Evolutionary conservation across 176 grass and related monocot genomes (phyloP).

Genomic region (Aegilops umbellulata): DNA sequence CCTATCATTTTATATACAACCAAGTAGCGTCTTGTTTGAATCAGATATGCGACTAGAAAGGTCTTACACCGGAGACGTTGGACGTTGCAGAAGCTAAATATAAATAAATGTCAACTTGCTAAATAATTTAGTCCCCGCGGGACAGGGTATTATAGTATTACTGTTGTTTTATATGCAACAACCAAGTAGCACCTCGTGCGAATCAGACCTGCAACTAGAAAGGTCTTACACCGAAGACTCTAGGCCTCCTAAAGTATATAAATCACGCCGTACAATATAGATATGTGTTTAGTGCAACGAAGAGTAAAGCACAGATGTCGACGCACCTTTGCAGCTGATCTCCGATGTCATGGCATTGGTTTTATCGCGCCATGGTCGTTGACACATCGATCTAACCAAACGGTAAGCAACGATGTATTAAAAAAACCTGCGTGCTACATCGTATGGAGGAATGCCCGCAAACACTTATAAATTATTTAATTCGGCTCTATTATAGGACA

Average conservation of each 20-base stretch:
- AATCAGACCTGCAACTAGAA: not conserved
- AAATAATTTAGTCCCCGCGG: not conserved
- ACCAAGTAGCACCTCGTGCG: not conserved
- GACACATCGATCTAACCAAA: not conserved
- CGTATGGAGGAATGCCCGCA: too few species aligned
- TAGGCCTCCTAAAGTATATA: too few species aligned
- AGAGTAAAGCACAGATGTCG: not conserved
- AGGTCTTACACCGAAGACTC: not conserved
- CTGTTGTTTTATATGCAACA: not conserved
- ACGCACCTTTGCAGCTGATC: not conserved
- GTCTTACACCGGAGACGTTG: not conserved
- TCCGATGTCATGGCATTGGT: not conserved
- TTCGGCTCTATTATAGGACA: too few species aligned
- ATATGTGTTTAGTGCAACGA: not conserved
- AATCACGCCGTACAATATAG: too few species aligned
- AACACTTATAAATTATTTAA: too few species aligned
- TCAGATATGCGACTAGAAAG: not conserved
- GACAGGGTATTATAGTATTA: not conserved
- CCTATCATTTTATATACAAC: not conserved
- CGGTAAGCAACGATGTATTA: not conserved
- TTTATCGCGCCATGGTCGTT: too few species aligned
- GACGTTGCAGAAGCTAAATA: not conserved
- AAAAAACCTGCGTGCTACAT: too few species aligned
- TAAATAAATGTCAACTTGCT: not conserved
- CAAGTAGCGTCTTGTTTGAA: not conserved